Evolutionary conservation across 2,329 filamentous ascomycete genomes (phyloP), one percentile per base, ranked within the genome.

Genomic region (Penicillium decumbens): DNA sequence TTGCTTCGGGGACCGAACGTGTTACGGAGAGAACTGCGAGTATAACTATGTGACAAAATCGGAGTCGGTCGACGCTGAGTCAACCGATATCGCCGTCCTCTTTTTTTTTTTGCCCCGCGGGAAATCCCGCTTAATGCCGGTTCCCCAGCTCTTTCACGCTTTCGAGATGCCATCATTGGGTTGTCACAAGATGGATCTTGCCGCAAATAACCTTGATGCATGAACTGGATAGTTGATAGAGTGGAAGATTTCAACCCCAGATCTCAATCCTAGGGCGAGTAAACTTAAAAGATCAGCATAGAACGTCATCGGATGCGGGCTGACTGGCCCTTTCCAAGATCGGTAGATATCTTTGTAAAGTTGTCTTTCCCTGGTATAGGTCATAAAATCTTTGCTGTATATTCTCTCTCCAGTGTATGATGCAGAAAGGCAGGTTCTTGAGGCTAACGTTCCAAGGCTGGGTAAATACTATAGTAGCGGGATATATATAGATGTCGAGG

Each of bases 81-180:
- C 59, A 60, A 60, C 63, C 65, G 64, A 66, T 65, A 65, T 66
- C 65, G 65, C 64, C 47, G 41, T 53, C 24, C 38, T 46, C 32
- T 18, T 18, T 53, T 35, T 53, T 35, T 51, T 55, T 60, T 60
- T 56, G 45, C 47, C 51, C 54, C 55, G 45, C 58, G 55, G 59
- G 50, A 60, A 60, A 18, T 30, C 41, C 54, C 59, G 58, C 58
- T 62, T 62, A 61, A 45, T 45, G 42, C 45, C 58, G 59, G 59
- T 45, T 42, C 24, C 40, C 15, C 43, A 27, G 23, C 20, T 48
- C 43, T 47, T 41, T 42, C 35, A 42, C 39, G 40, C 38, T 40
- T 43, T 35, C n/a, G 33, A 41, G 8, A 30, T 48, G 13, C 41
- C 46, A 38, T 47, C 10, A 15, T 39, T 15, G 8, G 41, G 10